Conservation (phyloP, 176 grass and related monocot genomes). For the Eragrostis nindensis region DNA sequence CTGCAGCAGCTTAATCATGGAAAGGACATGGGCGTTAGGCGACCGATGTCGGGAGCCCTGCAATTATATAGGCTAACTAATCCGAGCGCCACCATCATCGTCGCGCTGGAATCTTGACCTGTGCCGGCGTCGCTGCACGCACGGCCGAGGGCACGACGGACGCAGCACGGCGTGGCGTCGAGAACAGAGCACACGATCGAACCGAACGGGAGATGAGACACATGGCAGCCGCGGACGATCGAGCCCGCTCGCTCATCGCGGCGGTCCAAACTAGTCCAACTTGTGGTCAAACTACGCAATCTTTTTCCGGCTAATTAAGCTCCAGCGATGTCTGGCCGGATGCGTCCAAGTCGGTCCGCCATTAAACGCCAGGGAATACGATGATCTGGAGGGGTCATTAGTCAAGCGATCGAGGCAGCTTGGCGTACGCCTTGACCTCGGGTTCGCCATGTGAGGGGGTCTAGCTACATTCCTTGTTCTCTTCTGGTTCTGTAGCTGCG, state of each 20-base stretch:
- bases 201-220: too few relatives aligned
- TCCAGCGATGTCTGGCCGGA: neutral
- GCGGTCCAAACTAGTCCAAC: slow-evolving; percentile 42
- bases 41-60: neutral
- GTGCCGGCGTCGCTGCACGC: neutral
- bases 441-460: neutral
- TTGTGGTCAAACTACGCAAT: slow-evolving; percentile 42
- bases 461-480: neutral
- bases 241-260: too few relatives aligned
- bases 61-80: too few relatives aligned
- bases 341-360: neutral
- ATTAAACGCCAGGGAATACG: neutral
- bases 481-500: neutral
- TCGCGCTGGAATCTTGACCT: slow-evolving; percentile 39
- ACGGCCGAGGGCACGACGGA: neutral
- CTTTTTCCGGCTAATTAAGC: neutral
- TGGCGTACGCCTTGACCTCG: slow-evolving; percentile 42
- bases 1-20: slow-evolving; percentile 18
- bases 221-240: too few relatives aligned
- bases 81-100: too few relatives aligned
- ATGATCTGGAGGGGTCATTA: neutral
- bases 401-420: slow-evolving; percentile 10
- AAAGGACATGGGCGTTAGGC: slow-evolving; percentile 28
- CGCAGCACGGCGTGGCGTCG: neutral
- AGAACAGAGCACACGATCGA: neutral